Percentiles rank a stretch among this genome's conserved stretches.
These are phyloP conservation scores for Apiospora malaysiana DNA, from an alignment of 2,329 filamentous ascomycete genomes.

Conservation along the genomic window DNA sequence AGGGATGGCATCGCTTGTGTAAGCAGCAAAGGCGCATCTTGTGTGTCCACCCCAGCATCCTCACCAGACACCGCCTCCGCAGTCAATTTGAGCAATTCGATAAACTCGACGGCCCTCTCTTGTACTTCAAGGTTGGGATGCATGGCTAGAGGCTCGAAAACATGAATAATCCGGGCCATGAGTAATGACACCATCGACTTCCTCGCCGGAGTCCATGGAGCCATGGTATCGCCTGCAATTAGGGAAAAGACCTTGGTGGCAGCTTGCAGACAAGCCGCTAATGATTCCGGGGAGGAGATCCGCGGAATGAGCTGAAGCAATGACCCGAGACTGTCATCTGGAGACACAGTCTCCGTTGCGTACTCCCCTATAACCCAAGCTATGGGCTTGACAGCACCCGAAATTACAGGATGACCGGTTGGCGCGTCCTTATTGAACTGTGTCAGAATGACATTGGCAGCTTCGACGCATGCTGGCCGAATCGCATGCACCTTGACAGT, in stretches of 20 bases:
- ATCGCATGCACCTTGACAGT: slow-evolving; percentile 90
- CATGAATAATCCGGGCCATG: slow-evolving; percentile 81
- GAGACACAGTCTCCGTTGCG: slow-evolving; percentile 70
- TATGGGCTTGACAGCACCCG: slow-evolving; percentile 74
- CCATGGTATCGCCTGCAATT: slow-evolving; percentile 68
- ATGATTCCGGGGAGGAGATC: slow-evolving; percentile 65
- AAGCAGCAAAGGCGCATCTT: slow-evolving; percentile 81
- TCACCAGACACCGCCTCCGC: slow-evolving; percentile 79
- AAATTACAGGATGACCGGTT: slow-evolving; percentile 61
- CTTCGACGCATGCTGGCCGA: slow-evolving; percentile 78
- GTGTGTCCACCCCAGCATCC: slow-evolving; percentile 67
- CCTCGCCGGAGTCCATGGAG: slow-evolving; percentile 73
- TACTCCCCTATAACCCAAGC: slow-evolving; percentile 93
- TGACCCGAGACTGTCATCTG: slow-evolving; percentile 75
- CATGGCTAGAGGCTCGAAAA: slow-evolving; percentile 77
- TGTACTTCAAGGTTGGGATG: slow-evolving; percentile 94
- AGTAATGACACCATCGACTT: slow-evolving; percentile 79
- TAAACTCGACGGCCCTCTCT: slow-evolving; percentile 90
- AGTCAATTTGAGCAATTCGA: slow-evolving; percentile 86
- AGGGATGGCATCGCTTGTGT: slow-evolving; percentile 90
- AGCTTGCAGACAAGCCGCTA: slow-evolving; percentile 84
- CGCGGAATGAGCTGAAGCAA: slow-evolving; percentile 71
- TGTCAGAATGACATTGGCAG: slow-evolving; percentile 77
- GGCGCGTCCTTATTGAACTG: slow-evolving; percentile 60
- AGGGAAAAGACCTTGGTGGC: slow-evolving; percentile 83